Evolutionary conservation across 2,329 filamentous ascomycete genomes (phyloP).

Genomic region (Fusarium coicis): DNA sequence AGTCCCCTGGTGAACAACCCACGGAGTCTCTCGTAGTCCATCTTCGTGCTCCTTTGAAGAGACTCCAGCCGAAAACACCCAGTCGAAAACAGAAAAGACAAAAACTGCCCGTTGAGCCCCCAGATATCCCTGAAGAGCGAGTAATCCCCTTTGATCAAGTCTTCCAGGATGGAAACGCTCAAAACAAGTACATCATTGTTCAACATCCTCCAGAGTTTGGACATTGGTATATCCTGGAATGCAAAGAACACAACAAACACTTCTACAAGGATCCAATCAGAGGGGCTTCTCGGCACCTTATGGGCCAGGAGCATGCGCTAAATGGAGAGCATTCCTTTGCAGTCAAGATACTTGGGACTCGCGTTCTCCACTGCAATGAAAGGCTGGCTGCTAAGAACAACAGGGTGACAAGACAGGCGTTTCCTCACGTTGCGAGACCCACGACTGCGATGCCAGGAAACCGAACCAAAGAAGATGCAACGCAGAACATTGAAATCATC

Average conservation of each 20-base stretch:
- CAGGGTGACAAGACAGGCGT: background rate
- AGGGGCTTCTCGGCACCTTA: background rate
- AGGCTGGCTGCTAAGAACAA: background rate
- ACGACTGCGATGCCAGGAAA: accelerated
- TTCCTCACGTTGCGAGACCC: accelerated
- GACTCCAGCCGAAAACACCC: accelerated
- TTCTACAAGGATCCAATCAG: background rate
- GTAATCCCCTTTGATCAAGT: background rate
- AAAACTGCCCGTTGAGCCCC: accelerated
- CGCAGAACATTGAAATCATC: accelerated
- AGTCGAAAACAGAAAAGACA: background rate
- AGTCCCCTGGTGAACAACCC: accelerated
- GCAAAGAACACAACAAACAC: background rate
- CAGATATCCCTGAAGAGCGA: accelerated
- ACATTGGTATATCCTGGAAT: conserved; percentile 19
- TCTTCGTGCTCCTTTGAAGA: background rate
- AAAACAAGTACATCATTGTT: background rate
- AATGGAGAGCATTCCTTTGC: accelerated
- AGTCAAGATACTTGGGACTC: background rate
- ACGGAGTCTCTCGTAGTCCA: accelerated
- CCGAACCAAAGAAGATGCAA: accelerated
- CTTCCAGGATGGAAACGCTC: conserved; percentile 10
- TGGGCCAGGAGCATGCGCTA: accelerated
- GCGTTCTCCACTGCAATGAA: background rate
- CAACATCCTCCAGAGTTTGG: background rate